Evolutionary conservation across 108 stramenopile genomes (phyloP).

Genomic region (Fistulifera pelliculosa): DNA sequence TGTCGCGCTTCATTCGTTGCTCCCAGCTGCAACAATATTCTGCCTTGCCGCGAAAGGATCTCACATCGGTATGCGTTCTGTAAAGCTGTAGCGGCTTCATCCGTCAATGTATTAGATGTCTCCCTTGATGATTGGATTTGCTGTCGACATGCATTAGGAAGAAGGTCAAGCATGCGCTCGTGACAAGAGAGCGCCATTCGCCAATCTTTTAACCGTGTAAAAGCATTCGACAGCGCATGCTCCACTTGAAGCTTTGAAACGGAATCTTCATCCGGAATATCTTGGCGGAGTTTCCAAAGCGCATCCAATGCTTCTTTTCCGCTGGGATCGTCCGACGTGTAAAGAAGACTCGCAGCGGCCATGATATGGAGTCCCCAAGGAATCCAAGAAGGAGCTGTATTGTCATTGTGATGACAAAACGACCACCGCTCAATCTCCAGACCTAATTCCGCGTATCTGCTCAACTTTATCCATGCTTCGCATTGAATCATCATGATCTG

Average conservation of each 20-base stretch:
- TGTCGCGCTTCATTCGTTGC: conserved; percentile 44
- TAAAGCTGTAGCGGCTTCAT: conserved; percentile 7
- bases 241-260: conserved; percentile 32
- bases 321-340: conserved; percentile 8
- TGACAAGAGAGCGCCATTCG: conserved; percentile 61
- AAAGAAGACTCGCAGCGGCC: conserved; percentile 47
- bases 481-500: conserved; percentile 62
- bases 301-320: conserved; percentile 32
- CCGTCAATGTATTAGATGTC: background rate
- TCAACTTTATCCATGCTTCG: conserved; percentile 47
- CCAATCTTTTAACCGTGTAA: conserved; percentile 57
- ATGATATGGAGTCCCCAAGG: conserved; percentile 45
- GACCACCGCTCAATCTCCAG: conserved; percentile 47
- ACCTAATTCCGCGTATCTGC: conserved; percentile 46
- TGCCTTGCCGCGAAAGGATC: conserved; percentile 66
- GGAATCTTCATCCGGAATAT: conserved; percentile 19
- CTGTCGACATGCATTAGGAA: conserved; percentile 17
- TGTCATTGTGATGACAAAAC: conserved; percentile 22
- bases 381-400: conserved; percentile 17
- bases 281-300: conserved; percentile 40
- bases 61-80: conserved; percentile 36
- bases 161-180: conserved; percentile 39
- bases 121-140: background rate
- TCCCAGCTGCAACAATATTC: conserved; percentile 73
- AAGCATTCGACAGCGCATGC: conserved; percentile 56